These are phyloP conservation scores for Solanum peruvianum DNA, from an alignment of 257 asterid species.

Conservation along the genomic window DNA sequence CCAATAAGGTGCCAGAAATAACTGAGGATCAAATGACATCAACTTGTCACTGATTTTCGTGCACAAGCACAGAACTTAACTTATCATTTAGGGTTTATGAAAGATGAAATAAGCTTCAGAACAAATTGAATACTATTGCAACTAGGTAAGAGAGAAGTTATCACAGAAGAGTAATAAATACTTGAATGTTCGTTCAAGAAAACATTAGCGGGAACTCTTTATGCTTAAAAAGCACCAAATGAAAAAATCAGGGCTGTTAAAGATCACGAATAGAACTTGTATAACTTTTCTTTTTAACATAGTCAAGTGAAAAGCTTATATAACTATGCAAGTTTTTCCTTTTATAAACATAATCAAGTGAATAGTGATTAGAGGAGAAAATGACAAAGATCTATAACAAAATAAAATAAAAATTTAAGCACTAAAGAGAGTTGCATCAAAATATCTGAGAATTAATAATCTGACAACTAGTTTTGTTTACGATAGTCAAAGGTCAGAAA, in stretches of 20 bases:
- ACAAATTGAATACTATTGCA: background rate
- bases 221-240: background rate
- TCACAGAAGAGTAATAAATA: background rate
- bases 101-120: background rate
- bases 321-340: too few species aligned
- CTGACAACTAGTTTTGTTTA: background rate
- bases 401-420: background rate
- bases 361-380: background rate
- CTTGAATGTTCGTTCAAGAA: background rate
- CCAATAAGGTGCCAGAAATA: background rate
- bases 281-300: background rate
- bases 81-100: background rate
- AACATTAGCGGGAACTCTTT: background rate
- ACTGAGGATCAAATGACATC: background rate
- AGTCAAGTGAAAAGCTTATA: too few species aligned
- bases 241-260: background rate
- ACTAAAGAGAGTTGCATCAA: background rate
- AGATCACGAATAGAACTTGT: background rate
- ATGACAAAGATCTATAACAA: background rate
- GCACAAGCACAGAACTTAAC: background rate
- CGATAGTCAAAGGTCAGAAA: background rate
- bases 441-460: background rate
- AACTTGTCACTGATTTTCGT: background rate
- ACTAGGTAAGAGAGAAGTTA: background rate
- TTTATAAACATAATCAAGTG: background rate